These are phyloP conservation scores for Quercus agrifolia DNA, from an alignment of 306 rosid species.

Conservation along the genomic window DNA sequence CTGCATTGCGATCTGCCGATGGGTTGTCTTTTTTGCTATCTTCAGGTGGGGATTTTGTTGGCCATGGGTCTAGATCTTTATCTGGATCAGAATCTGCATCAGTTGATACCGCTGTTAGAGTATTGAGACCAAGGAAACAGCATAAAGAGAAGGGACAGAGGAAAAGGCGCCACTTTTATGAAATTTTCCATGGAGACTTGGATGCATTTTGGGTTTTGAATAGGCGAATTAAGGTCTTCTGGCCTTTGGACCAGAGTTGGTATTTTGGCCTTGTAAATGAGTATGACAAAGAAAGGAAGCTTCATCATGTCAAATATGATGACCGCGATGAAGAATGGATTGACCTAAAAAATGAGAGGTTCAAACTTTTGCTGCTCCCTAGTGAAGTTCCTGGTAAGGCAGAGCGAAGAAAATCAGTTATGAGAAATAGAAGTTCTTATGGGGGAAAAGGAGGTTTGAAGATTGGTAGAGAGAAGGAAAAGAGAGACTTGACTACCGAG, in stretches of 20 bases:
- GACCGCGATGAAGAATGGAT: slow-evolving; percentile 97
- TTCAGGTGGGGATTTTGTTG: slow-evolving; percentile 46
- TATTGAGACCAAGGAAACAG: slow-evolving; percentile 79
- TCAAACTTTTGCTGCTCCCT: slow-evolving; percentile 85
- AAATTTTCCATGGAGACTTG: slow-evolving; percentile 54
- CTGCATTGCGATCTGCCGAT: slow-evolving; percentile 46
- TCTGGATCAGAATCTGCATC: slow-evolving; percentile 69
- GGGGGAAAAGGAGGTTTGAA: slow-evolving; percentile 39
- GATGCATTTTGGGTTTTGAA: slow-evolving; percentile 76
- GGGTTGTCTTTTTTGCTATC: slow-evolving; percentile 52
- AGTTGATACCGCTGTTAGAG: slow-evolving; percentile 65
- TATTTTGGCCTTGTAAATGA: slow-evolving; percentile 75
- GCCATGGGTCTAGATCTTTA: slow-evolving; percentile 40
- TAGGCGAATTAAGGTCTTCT: slow-evolving; percentile 73
- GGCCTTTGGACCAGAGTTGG: slow-evolving; percentile 99
- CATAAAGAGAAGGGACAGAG: slow-evolving; percentile 55
- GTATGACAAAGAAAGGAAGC: slow-evolving; percentile 55
- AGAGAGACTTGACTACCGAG: slow-evolving; percentile 25
- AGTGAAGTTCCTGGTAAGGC: slow-evolving; percentile 79
- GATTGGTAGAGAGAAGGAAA: slow-evolving; percentile 47
- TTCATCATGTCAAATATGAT: slow-evolving; percentile 90
- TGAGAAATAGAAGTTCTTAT: slow-evolving; percentile 37
- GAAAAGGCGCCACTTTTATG: slow-evolving; percentile 94
- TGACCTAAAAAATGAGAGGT: slow-evolving; percentile 81
- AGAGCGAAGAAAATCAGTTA: slow-evolving; percentile 29